These are phyloP conservation scores for Pseudocercospora fuligena DNA, from an alignment of 2,329 filamentous ascomycete genomes.

Conservation along the genomic window DNA sequence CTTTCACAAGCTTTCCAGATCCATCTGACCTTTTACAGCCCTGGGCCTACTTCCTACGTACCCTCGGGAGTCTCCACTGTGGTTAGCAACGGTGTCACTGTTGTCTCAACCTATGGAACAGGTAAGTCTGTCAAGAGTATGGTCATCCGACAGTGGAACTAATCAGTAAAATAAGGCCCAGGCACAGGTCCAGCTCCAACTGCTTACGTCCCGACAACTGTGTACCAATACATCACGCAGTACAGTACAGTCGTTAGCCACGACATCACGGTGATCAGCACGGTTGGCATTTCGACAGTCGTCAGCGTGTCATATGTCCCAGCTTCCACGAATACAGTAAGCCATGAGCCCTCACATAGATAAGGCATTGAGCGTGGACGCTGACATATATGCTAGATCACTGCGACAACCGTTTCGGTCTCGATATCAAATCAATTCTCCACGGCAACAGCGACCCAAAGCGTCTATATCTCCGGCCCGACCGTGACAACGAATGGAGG, in stretches of 20 bases:
- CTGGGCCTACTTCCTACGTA: neutral
- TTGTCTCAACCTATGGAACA: no score
- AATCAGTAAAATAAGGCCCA: neutral
- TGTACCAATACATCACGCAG: constrained; percentile 33
- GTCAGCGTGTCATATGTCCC: constrained; percentile 32
- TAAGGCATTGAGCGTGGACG: neutral
- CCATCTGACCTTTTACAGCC: neutral
- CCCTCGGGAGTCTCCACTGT: no score
- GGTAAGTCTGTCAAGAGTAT: no score
- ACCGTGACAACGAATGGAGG: constrained; percentile 26
- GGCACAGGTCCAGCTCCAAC: constrained; percentile 21
- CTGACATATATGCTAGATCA: constrained; percentile 15
- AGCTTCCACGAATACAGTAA: constrained; percentile 10
- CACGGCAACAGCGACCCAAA: constrained; percentile 18
- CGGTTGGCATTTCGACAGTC: constrained; percentile 20
- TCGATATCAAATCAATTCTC: constrained; percentile 19
- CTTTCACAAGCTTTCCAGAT: neutral
- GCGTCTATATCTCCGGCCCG: constrained; percentile 26
- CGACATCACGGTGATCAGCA: constrained; percentile 37
- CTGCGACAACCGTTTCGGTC: constrained; percentile 30
- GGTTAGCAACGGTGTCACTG: no score
- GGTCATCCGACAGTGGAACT: no score
- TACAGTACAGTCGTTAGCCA: constrained; percentile 35
- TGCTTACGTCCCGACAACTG: constrained; percentile 29
- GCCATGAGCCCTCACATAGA: neutral